Conservation (phyloP, 768 basidiomycete species). For the Nidularia pulvinata region DNA sequence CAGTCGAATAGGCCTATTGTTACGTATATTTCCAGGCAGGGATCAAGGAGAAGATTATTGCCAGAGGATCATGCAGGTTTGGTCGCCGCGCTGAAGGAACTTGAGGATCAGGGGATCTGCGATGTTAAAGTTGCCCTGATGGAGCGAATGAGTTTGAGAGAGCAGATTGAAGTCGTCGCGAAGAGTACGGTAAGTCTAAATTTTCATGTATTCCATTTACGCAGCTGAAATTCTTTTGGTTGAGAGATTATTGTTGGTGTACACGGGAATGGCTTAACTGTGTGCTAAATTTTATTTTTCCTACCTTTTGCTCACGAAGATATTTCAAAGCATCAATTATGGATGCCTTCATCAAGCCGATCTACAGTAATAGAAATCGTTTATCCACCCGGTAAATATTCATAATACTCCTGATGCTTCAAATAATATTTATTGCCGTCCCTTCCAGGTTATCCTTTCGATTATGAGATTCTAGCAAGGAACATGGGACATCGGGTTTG, state of each 20-base stretch:
- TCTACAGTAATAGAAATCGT: not conserved
- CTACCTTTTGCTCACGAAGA: not conserved
- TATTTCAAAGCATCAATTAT: not conserved
- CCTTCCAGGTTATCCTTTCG: too few relatives aligned
- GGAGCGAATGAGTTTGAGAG: conserved; percentile 14
- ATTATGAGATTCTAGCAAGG: too few relatives aligned
- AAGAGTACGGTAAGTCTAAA: conserved; percentile 15
- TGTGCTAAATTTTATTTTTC: not conserved
- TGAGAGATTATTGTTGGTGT: not conserved
- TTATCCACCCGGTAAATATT: not conserved
- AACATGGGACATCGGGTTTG: too few relatives aligned
- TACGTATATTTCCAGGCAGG: conserved; percentile 3
- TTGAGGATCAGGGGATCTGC: conserved; percentile 17
- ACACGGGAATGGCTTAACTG: not conserved
- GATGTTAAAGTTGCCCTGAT: conserved; percentile 13
- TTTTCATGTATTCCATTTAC: not conserved
- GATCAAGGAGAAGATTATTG: conserved; percentile 7
- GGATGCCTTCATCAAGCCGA: too few relatives aligned
- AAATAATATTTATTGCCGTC: not conserved
- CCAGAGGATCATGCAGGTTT: conserved; percentile 16
- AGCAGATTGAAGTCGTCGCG: conserved; percentile 15
- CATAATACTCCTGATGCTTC: not conserved
- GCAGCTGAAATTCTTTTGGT: not conserved
- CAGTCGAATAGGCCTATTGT: not conserved
- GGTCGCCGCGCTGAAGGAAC: conserved; percentile 14